A percentile compares a stretch with the other conserved stretches of the same genome.
Evolutionary conservation across 164 flowering plant species (phyloP).

Genomic region (Santalum album): DNA sequence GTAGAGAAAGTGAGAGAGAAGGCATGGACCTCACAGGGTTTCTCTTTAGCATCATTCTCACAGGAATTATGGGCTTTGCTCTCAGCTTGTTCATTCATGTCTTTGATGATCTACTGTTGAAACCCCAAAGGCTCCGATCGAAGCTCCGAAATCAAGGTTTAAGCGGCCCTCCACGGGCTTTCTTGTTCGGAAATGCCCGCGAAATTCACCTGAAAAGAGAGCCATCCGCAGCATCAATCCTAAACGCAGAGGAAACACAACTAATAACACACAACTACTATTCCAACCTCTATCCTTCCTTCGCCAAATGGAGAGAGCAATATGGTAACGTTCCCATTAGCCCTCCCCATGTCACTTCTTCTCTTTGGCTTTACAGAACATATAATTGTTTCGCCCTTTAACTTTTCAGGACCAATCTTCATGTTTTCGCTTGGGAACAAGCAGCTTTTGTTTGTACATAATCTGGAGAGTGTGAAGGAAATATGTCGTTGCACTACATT

Average conservation of each 20-base stretch:
- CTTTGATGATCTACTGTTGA: slow-evolving; percentile 7
- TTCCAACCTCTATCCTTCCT: slow-evolving; percentile 14
- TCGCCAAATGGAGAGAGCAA: slow-evolving; percentile 17
- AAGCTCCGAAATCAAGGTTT: slow-evolving; percentile 17
- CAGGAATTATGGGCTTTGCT: too few species aligned
- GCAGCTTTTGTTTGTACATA: slow-evolving; percentile 16
- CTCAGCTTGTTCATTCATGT: too few species aligned
- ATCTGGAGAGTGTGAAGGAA: slow-evolving; percentile 31
- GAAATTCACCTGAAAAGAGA: slow-evolving; percentile 21
- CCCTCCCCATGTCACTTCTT: background rate
- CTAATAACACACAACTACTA: slow-evolving; percentile 13
- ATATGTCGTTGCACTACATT: slow-evolving; percentile 21
- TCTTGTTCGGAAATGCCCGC: slow-evolving; percentile 16
- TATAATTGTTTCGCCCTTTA: background rate
- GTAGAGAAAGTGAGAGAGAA: too few species aligned
- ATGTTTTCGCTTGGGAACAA: slow-evolving; percentile 27
- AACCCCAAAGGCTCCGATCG: slow-evolving; percentile 16
- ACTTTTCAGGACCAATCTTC: slow-evolving; percentile 18
- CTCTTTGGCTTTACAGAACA: too few species aligned
- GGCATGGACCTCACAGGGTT: too few species aligned
- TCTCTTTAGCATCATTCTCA: too few species aligned
- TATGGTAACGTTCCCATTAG: slow-evolving; percentile 17
- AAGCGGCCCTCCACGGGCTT: slow-evolving; percentile 16
- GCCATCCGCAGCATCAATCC: slow-evolving; percentile 1
- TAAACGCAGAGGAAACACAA: background rate